Conservation (phyloP, 768 basidiomycete species). For the Calocera viscosa region DNA sequence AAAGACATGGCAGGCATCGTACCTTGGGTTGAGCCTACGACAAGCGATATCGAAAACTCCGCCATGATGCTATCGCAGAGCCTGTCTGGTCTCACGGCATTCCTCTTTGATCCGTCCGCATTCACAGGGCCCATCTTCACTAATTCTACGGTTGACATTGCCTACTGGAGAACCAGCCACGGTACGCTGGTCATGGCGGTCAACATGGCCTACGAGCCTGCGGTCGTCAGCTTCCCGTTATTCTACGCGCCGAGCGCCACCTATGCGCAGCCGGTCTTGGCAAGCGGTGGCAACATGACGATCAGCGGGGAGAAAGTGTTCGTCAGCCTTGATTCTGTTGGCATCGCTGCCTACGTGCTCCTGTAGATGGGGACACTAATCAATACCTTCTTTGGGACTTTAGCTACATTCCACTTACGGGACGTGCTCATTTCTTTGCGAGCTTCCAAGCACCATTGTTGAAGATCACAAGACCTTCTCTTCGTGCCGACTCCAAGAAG, state of each 20-base stretch:
- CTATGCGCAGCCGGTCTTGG: background rate
- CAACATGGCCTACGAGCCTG: constrained; percentile 37
- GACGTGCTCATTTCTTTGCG: background rate
- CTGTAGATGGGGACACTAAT: background rate
- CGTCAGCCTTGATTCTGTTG: background rate
- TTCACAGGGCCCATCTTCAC: constrained; percentile 33
- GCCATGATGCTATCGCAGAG: constrained; percentile 39
- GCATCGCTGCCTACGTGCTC: background rate
- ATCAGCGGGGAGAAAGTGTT: background rate
- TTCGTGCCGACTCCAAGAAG: constrained; percentile 70
- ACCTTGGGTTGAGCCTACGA: constrained; percentile 43
- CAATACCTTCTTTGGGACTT: background rate
- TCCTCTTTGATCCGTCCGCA: constrained; percentile 35
- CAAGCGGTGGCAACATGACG: background rate
- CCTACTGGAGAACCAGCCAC: constrained; percentile 35
- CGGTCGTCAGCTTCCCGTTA: constrained; percentile 25
- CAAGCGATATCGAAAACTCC: constrained; percentile 40
- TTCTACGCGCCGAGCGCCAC: background rate
- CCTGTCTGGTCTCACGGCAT: constrained; percentile 36
- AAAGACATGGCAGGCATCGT: constrained; percentile 32
- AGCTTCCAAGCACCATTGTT: constrained; percentile 63
- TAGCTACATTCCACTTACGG: background rate
- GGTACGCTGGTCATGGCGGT: constrained; percentile 39
- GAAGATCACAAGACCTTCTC: constrained; percentile 60
- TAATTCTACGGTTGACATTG: constrained; percentile 35